Evolutionary conservation across 345 rosid species (phyloP).

Genomic region (Eucalyptus pauciflora): DNA sequence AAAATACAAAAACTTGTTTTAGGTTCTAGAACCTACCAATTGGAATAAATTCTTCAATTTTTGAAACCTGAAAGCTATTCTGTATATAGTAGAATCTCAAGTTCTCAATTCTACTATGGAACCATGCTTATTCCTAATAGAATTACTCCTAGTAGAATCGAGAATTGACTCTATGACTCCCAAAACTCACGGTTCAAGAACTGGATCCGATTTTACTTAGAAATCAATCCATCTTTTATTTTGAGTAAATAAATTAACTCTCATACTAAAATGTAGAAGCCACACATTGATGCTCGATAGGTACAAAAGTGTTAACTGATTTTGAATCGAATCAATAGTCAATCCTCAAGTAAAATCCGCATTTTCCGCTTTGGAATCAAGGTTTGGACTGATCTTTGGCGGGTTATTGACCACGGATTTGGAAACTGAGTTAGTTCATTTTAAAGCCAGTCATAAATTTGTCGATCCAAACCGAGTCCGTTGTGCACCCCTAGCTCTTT

Average conservation of each 20-base stretch:
- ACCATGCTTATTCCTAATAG: too few relatives aligned
- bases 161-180: neutral
- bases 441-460: neutral
- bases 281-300: neutral
- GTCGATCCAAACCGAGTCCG: neutral
- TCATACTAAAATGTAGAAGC: neutral
- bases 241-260: neutral
- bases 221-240: neutral
- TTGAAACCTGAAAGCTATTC: too few relatives aligned
- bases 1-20: too few relatives aligned
- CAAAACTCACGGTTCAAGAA: accelerated
- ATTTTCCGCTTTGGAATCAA: neutral
- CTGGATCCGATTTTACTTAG: accelerated
- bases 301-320: too few relatives aligned
- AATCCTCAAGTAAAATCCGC: neutral
- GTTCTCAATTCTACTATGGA: too few relatives aligned
- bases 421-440: neutral
- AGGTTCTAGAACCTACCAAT: accelerated
- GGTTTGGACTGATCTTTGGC: accelerated
- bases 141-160: too few relatives aligned
- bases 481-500: neutral
- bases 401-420: too few relatives aligned
- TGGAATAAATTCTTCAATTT: too few relatives aligned
- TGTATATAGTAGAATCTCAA: accelerated
- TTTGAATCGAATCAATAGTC: accelerated